A percentile compares a stretch with the other conserved stretches of the same genome.
phyloP scores from a whole-genome alignment of 768 basidiomycete genomes.

The Pleurotus tuoliensis region DNA sequence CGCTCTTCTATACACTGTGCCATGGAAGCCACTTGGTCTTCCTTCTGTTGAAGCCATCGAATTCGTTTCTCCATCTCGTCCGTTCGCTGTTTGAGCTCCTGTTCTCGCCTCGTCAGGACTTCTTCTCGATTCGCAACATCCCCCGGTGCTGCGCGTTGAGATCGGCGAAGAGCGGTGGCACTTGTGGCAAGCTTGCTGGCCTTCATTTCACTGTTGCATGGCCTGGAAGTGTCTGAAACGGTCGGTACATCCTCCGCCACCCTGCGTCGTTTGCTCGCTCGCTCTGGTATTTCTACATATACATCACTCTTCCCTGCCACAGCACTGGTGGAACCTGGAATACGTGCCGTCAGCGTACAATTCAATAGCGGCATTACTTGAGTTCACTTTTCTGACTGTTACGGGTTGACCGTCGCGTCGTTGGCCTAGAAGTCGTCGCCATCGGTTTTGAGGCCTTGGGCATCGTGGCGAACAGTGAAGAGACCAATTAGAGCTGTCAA shows the following conservation, averaged over 20 bases:
- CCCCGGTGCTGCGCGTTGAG: slow-evolving; percentile 33
- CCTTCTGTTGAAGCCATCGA: slow-evolving; percentile 31
- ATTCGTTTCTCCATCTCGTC: slow-evolving; percentile 39
- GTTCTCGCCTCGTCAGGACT: slow-evolving; percentile 31
- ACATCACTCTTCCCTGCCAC: slow-evolving; percentile 12
- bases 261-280: slow-evolving; percentile 8
- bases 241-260: background rate
- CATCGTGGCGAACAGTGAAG: slow-evolving; percentile 14
- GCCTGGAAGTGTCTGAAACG: slow-evolving; percentile 2
- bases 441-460: slow-evolving; percentile 11
- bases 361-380: background rate
- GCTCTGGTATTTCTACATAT: slow-evolving; percentile 16
- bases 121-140: slow-evolving; percentile 37
- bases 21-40: slow-evolving; percentile 37
- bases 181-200: slow-evolving; percentile 11
- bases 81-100: slow-evolving; percentile 32
- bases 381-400: slow-evolving; percentile 10
- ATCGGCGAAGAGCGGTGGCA: slow-evolving; percentile 30
- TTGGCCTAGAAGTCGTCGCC: background rate
- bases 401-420: slow-evolving; percentile 13
- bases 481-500: slow-evolving; percentile 5
- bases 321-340: background rate
- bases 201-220: background rate
- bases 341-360: background rate
- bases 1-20: slow-evolving; percentile 38